A percentile compares a stretch with the other conserved stretches of the same genome.
These are phyloP conservation scores for Aurinia saxatilis DNA, from an alignment of 345 rosid species.

Conservation along the genomic window DNA sequence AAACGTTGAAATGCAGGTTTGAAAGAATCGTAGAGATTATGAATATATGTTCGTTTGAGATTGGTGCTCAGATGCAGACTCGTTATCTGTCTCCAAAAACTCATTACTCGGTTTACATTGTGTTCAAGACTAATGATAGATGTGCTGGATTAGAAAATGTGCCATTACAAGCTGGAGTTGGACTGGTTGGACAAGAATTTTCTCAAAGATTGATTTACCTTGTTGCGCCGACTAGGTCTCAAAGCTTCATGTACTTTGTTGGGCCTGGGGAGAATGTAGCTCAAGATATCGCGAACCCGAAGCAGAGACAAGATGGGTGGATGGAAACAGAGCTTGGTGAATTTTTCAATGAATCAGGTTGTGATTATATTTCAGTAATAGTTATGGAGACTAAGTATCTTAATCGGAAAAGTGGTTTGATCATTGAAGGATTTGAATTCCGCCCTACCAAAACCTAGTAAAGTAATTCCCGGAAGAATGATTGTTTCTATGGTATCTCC, in stretches of 20 bases:
- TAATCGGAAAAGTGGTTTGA: conserved; percentile 45
- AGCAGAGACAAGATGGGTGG: conserved; percentile 56
- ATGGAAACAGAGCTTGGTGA: conserved; percentile 54
- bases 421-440: conserved; percentile 51
- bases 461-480: background rate
- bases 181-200: conserved; percentile 25
- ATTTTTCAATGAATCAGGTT: conserved; percentile 18
- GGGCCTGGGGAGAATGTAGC: background rate
- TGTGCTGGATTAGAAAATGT: conserved; percentile 30
- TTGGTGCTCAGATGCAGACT: conserved; percentile 21
- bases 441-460: conserved; percentile 26
- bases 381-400: conserved; percentile 33
- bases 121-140: conserved; percentile 26
- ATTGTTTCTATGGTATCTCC: background rate
- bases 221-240: no score
- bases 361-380: conserved; percentile 4
- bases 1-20: conserved; percentile 27
- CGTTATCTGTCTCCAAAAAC: conserved; percentile 33
- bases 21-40: conserved; percentile 44
- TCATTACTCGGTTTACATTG: conserved; percentile 36
- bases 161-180: conserved; percentile 34
- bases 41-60: conserved; percentile 46
- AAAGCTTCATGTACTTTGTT: no score
- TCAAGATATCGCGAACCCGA: conserved; percentile 14
- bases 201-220: background rate